Evolutionary conservation across 495 filamentous ascomycete genomes (phyloP).

Genomic region (Penicillium egyptiacum): DNA sequence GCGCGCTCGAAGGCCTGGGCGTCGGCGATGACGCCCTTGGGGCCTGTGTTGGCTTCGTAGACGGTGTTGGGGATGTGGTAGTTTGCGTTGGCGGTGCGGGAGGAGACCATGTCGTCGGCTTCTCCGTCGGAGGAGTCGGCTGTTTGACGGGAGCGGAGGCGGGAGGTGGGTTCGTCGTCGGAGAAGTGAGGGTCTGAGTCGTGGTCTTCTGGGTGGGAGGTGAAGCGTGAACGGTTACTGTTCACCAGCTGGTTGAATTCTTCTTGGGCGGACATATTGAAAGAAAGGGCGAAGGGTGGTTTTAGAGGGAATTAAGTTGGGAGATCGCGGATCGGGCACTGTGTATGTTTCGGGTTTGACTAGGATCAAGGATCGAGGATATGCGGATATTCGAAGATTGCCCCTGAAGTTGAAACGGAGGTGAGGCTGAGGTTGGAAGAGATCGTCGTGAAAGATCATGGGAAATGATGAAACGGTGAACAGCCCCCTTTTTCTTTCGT

Average conservation of each 20-base stretch:
- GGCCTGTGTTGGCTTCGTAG: conserved; percentile 87
- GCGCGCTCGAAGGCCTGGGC: conserved; percentile 87
- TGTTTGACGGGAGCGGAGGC: conserved; percentile 35
- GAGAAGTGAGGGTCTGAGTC: conserved; percentile 52
- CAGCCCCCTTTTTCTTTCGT: conserved; percentile 26
- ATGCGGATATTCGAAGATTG: neutral
- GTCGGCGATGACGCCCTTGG: conserved; percentile 97
- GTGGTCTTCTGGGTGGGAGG: conserved; percentile 61
- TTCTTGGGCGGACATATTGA: conserved; percentile 71
- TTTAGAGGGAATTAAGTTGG: conserved; percentile 17
- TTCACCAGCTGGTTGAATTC: conserved; percentile 76
- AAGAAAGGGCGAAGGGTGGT: conserved; percentile 13
- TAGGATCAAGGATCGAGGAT: neutral
- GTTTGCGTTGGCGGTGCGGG: conserved; percentile 37
- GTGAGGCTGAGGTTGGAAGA: conserved; percentile 29
- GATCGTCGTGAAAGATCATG: conserved; percentile 29
- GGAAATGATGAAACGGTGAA: conserved; percentile 6
- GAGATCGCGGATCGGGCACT: neutral
- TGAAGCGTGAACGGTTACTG: conserved; percentile 47
- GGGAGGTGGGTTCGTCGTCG: conserved; percentile 53
- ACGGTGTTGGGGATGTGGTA: conserved; percentile 58
- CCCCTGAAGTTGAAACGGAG: conserved; percentile 19
- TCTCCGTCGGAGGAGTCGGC: conserved; percentile 56
- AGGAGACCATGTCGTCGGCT: conserved; percentile 44
- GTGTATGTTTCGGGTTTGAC: neutral